phyloP scores from a whole-genome alignment of 2,329 filamentous ascomycete genomes.

The Hypoxylon sp. region DNA sequence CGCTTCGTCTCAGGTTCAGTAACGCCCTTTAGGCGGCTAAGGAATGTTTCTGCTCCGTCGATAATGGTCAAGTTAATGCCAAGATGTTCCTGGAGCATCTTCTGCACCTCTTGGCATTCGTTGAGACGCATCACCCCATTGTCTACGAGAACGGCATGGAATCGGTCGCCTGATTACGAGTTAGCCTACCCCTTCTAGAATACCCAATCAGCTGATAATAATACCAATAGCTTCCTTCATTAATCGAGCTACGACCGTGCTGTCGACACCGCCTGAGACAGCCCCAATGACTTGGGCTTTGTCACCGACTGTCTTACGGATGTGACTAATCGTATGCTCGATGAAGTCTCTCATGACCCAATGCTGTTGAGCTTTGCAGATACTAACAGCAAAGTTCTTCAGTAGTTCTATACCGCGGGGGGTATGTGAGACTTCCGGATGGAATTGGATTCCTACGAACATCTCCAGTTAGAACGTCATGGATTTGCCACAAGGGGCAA shows the following conservation, averaged over 20 bases:
- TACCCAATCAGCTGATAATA: background rate
- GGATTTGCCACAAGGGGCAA: background rate
- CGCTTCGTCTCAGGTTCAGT: slow-evolving; percentile 87
- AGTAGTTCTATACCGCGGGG: slow-evolving; percentile 48
- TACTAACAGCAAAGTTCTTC: slow-evolving; percentile 66
- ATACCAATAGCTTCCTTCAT: slow-evolving; percentile 54
- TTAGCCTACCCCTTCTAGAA: slow-evolving; percentile 50
- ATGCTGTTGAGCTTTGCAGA: slow-evolving; percentile 81
- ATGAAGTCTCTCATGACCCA: slow-evolving; percentile 92
- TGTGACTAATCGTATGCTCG: slow-evolving; percentile 83
- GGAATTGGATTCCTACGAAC: slow-evolving; percentile 81
- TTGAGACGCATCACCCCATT: slow-evolving; percentile 89
- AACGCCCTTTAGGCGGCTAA: slow-evolving; percentile 82
- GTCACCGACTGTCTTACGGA: slow-evolving; percentile 84
- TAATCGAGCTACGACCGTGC: slow-evolving; percentile 86
- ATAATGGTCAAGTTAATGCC: slow-evolving; percentile 93
- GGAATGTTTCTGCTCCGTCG: slow-evolving; percentile 82
- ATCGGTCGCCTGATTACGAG: slow-evolving; percentile 84
- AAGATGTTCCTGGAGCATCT: slow-evolving; percentile 82
- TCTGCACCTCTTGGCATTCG: slow-evolving; percentile 85
- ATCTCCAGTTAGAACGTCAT: background rate
- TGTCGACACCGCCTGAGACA: slow-evolving; percentile 80
- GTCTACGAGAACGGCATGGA: slow-evolving; percentile 76
- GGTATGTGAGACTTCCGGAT: slow-evolving; percentile 77
- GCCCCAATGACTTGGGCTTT: slow-evolving; percentile 79